A percentile compares a stretch with the other conserved stretches of the same genome.
These are phyloP conservation scores for Schizochytrium sp. DNA, from an alignment of 108 stramenopile species.

Conservation along the genomic window DNA sequence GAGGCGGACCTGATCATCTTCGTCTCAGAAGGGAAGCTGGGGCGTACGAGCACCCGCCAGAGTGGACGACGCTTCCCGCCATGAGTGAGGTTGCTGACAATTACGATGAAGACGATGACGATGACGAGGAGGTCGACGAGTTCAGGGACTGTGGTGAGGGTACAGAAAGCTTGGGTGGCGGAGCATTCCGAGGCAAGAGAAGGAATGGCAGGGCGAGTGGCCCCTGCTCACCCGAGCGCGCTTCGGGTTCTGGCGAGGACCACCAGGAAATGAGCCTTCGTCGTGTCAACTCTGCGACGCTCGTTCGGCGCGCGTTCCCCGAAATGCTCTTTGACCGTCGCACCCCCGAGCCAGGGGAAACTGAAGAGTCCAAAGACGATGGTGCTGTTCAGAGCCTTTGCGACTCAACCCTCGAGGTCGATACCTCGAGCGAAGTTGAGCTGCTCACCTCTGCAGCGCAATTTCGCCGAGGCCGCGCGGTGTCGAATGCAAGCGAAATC, in stretches of 20 bases:
- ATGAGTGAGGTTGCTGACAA: neutral
- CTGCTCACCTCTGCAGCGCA: no score
- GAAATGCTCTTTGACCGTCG: constrained; percentile 3
- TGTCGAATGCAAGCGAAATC: no score
- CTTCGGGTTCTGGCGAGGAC: no score
- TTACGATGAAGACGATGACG: neutral
- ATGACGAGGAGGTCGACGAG: neutral
- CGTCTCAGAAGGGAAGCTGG: neutral
- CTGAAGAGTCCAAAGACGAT: neutral
- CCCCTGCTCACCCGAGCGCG: no score
- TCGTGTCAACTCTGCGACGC: neutral
- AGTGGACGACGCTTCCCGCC: neutral
- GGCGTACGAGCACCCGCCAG: neutral
- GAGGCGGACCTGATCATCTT: neutral
- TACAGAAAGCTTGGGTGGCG: no score
- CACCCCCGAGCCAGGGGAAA: neutral
- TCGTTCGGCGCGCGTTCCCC: constrained; percentile 14
- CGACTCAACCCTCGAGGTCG: no score
- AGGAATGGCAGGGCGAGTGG: no score
- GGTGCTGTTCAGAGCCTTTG: no score
- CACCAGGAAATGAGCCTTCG: neutral
- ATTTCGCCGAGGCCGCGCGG: no score
- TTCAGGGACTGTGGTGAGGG: no score
- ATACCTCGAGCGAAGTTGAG: no score
- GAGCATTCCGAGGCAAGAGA: no score